Percentiles rank a stretch among this genome's conserved stretches.
phyloP scores from a whole-genome alignment of 331 rosid species.

The Arachis monticola region DNA sequence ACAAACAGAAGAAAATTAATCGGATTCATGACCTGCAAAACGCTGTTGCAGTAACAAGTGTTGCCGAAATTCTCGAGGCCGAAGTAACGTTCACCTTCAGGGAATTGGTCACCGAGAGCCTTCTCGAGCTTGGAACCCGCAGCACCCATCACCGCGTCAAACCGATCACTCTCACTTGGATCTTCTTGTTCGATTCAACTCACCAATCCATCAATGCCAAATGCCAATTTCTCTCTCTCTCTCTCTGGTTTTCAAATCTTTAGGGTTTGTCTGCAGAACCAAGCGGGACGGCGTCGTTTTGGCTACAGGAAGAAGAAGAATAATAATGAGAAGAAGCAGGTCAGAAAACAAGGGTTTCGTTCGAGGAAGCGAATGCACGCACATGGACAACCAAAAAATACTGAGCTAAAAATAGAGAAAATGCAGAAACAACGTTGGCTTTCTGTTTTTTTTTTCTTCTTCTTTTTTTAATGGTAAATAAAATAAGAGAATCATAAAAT shows the following conservation, averaged over 20 bases:
- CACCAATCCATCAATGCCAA: conserved; percentile 36
- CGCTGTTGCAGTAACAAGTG: conserved; percentile 97
- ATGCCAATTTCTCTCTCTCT: conserved; percentile 14
- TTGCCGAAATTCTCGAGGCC: conserved; percentile 98
- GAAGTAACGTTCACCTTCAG: conserved; percentile 97
- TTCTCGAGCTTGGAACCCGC: conserved; percentile 97
- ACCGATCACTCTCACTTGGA: conserved; percentile 51
- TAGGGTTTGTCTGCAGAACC: conserved; percentile 30
- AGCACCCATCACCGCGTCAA: conserved; percentile 78
- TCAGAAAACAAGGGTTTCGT: conserved; percentile 40
- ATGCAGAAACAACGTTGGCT: conserved; percentile 7
- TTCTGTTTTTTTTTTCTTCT: conserved; percentile 1
- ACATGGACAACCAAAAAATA: background rate
- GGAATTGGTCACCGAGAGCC: conserved; percentile 98
- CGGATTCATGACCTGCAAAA: conserved; percentile 71
- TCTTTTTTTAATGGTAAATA: too few relatives aligned
- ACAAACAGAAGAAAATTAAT: background rate
- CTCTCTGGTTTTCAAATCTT: conserved; percentile 17
- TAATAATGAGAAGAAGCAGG: background rate
- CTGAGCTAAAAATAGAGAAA: background rate
- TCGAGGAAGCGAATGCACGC: conserved; percentile 20
- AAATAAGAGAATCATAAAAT: too few relatives aligned
- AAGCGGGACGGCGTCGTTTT: background rate
- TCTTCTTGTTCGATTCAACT: conserved; percentile 53
- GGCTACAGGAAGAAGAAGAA: background rate